Conservation (phyloP, 208 protist genomes). For the Leishmania amazonensis region DNA sequence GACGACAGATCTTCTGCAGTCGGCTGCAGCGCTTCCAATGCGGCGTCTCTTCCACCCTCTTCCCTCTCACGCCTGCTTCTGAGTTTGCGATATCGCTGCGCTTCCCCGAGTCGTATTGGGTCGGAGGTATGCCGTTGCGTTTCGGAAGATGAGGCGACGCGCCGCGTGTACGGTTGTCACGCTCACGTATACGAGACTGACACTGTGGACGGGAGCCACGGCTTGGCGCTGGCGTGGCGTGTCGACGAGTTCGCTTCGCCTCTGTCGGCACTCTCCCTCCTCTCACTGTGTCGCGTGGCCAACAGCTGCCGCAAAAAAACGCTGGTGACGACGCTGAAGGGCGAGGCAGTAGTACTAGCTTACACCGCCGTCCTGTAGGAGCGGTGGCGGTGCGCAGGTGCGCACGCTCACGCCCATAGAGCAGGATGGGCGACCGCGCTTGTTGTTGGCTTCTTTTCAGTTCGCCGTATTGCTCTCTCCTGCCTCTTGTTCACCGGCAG, state of each 20-base stretch:
- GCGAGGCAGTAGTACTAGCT: slow-evolving; percentile 34
- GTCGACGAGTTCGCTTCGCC: slow-evolving; percentile 23
- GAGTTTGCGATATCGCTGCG: slow-evolving; percentile 18
- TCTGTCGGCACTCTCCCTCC: slow-evolving; percentile 35
- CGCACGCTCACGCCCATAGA: neutral
- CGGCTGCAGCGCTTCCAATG: neutral
- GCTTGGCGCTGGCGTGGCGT: slow-evolving; percentile 67
- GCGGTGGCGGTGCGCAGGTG: neutral
- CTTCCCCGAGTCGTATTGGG: slow-evolving; percentile 5
- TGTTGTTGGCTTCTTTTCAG: neutral
- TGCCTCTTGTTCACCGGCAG: neutral
- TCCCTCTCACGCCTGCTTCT: slow-evolving; percentile 17
- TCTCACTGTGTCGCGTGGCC: slow-evolving; percentile 74
- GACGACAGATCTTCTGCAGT: neutral
- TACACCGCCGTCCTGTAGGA: slow-evolving; percentile 48
- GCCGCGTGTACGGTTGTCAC: slow-evolving; percentile 69
- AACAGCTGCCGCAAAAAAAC: slow-evolving; percentile 74
- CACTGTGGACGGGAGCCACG: slow-evolving; percentile 51
- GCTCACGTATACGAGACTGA: slow-evolving; percentile 64
- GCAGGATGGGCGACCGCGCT: neutral
- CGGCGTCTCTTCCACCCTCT: neutral
- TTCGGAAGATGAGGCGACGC: slow-evolving; percentile 37
- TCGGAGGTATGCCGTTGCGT: slow-evolving; percentile 42
- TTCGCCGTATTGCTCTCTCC: neutral
- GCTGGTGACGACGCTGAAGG: slow-evolving; percentile 32